phyloP scores from a whole-genome alignment of 805 yeast genomes.

The Metschnikowia corniflorae region DNA sequence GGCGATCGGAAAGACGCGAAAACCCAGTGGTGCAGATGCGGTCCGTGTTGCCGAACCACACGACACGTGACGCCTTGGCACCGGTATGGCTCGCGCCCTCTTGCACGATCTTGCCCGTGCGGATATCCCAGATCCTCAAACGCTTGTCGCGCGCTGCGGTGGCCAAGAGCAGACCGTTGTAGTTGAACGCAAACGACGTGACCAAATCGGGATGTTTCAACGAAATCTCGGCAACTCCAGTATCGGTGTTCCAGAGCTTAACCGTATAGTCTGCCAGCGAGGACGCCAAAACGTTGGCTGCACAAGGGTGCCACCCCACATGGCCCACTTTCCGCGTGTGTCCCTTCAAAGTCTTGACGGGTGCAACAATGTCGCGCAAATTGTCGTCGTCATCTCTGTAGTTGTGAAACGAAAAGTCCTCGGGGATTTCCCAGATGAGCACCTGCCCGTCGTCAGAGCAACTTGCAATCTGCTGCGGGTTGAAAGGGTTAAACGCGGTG shows the following conservation, averaged over 20 bases:
- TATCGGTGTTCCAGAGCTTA: slow-evolving; percentile 83
- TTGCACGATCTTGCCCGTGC: slow-evolving; percentile 65
- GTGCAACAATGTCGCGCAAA: slow-evolving; percentile 60
- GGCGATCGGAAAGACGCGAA: slow-evolving; percentile 89
- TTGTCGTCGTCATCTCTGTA: slow-evolving; percentile 52
- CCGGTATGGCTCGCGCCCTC: slow-evolving; percentile 92
- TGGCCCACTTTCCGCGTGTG: slow-evolving; percentile 94
- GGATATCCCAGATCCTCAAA: slow-evolving; percentile 87
- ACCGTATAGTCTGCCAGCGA: slow-evolving; percentile 88
- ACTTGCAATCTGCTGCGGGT: slow-evolving; percentile 48
- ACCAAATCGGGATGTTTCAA: slow-evolving; percentile 86
- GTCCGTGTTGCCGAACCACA: slow-evolving; percentile 86
- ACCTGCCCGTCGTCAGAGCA: slow-evolving; percentile 47
- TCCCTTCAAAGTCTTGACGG: slow-evolving; percentile 70
- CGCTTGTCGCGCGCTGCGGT: slow-evolving; percentile 90
- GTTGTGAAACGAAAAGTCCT: slow-evolving; percentile 67
- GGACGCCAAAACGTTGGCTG: slow-evolving; percentile 81
- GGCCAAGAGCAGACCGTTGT: slow-evolving; percentile 82
- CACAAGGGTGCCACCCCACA: slow-evolving; percentile 84
- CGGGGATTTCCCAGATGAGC: slow-evolving; percentile 85
- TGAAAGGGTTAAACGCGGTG: slow-evolving; percentile 92
- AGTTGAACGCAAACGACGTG: slow-evolving; percentile 88
- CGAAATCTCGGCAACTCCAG: slow-evolving; percentile 67
- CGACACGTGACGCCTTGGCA: slow-evolving; percentile 83
- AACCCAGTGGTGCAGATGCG: slow-evolving; percentile 93